Percentiles rank a stretch among this genome's conserved stretches.
These are phyloP conservation scores for Alternaria gansuensis DNA, from an alignment of 2,329 filamentous ascomycete genomes.

Conservation along the genomic window DNA sequence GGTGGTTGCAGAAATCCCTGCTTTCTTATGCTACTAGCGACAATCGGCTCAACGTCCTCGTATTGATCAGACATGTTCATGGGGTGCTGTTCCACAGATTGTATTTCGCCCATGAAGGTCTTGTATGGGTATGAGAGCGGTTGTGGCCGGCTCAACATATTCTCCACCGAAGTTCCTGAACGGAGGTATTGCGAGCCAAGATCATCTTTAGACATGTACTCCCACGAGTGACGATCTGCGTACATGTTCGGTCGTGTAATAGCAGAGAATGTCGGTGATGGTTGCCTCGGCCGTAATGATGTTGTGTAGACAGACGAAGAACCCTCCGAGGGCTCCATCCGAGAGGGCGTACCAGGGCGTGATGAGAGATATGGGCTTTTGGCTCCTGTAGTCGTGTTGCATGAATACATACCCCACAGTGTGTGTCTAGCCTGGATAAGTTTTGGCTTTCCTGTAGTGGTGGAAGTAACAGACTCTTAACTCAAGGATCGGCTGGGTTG, in stretches of 20 bases:
- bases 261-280: background rate
- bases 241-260: background rate
- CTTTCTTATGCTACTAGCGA: background rate
- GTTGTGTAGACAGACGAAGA: background rate
- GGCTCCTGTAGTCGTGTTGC: background rate
- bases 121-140: background rate
- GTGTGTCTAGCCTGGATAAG: background rate
- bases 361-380: background rate
- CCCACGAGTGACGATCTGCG: background rate
- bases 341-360: background rate
- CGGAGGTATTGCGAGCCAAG: background rate
- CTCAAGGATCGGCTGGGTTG: background rate
- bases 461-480: background rate
- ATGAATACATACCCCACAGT: background rate
- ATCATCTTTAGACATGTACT: background rate
- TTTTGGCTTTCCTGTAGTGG: background rate
- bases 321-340: background rate
- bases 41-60: background rate
- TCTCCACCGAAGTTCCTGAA: background rate
- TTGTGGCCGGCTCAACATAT: background rate
- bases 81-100: background rate
- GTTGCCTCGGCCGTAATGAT: background rate
- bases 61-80: slow-evolving; percentile 14
- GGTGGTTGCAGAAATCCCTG: background rate
- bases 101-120: background rate